Evolutionary conservation across 768 basidiomycete genomes (phyloP).

Genomic region (Pisolithus microcarpus): DNA sequence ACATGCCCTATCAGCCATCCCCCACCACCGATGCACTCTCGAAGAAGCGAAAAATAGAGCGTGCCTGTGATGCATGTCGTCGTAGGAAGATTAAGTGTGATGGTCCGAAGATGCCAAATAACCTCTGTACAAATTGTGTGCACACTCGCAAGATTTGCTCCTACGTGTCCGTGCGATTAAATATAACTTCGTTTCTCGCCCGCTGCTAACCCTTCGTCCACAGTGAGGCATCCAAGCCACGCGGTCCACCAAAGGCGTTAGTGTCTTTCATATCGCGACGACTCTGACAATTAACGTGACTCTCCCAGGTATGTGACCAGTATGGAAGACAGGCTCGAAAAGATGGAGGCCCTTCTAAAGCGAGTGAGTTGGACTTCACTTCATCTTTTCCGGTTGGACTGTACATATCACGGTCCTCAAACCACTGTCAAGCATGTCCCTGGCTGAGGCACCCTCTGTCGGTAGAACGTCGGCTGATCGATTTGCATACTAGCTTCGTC

Average conservation of each 20-base stretch:
- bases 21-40: conserved; percentile 14
- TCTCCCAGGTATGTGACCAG: conserved; percentile 44
- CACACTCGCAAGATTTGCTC: conserved; percentile 48
- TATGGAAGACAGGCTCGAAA: conserved; percentile 54
- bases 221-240: conserved; percentile 59
- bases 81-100: conserved; percentile 56
- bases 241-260: conserved; percentile 63
- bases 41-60: conserved; percentile 42
- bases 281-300: conserved; percentile 1
- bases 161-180: conserved; percentile 41
- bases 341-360: conserved; percentile 46
- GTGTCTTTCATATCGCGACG: conserved; percentile 17
- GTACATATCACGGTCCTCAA: background rate
- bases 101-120: conserved; percentile 44
- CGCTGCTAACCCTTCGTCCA: conserved; percentile 2
- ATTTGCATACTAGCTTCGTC: conserved; percentile 43
- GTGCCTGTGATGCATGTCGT: conserved; percentile 56
- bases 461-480: background rate
- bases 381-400: background rate
- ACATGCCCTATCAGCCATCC: conserved; percentile 3
- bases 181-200: background rate
- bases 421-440: no score
- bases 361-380: conserved; percentile 32
- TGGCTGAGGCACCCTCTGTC: no score
- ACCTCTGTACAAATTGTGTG: conserved; percentile 52